A percentile compares a stretch with the other conserved stretches of the same genome.
phyloP scores from a whole-genome alignment of 2,329 filamentous ascomycete genomes.

The Neonectria magnoliae region DNA sequence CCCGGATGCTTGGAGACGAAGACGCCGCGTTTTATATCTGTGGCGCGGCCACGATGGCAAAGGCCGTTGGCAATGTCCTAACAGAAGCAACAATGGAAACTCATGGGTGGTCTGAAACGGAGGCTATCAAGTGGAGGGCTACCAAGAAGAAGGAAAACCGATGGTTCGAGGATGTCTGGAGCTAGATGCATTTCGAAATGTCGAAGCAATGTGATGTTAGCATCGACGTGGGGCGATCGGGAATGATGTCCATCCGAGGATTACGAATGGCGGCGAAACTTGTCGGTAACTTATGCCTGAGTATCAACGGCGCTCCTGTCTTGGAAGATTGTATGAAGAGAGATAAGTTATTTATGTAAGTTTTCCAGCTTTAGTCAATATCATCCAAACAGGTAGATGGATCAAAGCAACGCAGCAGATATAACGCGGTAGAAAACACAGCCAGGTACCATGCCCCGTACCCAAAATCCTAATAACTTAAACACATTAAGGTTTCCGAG shows the following conservation, averaged over 20 bases:
- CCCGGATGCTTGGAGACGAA: conserved; percentile 10
- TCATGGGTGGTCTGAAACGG: conserved; percentile 3
- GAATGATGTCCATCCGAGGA: neutral
- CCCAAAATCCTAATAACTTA: no score
- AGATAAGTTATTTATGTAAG: no score
- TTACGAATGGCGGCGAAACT: conserved; percentile 10
- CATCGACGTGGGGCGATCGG: neutral
- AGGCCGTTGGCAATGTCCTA: conserved; percentile 8
- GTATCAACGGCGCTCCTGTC: no score
- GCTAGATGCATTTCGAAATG: neutral
- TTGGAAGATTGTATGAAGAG: no score
- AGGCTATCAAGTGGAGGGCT: conserved; percentile 10
- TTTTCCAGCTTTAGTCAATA: no score
- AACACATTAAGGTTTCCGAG: no score
- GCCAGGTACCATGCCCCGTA: no score
- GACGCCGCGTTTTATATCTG: conserved; percentile 21
- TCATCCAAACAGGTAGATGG: no score
- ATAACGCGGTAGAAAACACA: no score
- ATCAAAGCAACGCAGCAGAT: no score
- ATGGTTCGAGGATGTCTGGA: conserved; percentile 27
- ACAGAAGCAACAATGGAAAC: conserved; percentile 7
- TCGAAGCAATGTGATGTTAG: neutral
- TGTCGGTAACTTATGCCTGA: no score
- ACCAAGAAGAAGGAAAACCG: conserved; percentile 15
- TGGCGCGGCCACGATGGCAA: conserved; percentile 22